phyloP scores from a whole-genome alignment of 352 stramenopile genomes.

The Blastocystis sp. region DNA sequence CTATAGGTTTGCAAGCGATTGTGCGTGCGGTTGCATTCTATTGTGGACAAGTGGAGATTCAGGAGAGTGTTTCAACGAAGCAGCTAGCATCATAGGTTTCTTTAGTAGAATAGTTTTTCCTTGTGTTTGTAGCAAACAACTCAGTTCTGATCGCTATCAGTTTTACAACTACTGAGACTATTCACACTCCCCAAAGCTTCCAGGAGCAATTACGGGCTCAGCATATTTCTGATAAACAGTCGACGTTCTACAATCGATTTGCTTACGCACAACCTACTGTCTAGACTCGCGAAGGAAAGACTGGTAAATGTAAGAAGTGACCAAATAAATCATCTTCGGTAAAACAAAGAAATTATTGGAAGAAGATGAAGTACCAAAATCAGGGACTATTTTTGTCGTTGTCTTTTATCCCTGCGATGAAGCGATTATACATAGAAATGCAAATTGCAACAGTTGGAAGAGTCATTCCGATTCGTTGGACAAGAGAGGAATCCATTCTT shows the following conservation, averaged over 20 bases:
- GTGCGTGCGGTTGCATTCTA: not conserved
- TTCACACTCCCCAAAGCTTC: slow-evolving; percentile 45
- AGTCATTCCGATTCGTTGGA: no score
- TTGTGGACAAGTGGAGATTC: not conserved
- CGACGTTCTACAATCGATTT: not conserved
- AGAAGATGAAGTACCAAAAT: not conserved
- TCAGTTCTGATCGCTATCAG: not conserved
- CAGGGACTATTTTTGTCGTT: not conserved
- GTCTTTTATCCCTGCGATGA: no score
- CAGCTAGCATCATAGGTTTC: not conserved
- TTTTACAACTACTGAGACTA: not conserved
- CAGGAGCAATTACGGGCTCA: slow-evolving; percentile 49
- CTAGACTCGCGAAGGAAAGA: slow-evolving; percentile 37
- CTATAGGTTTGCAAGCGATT: not conserved
- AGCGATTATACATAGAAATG: no score
- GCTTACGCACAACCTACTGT: not conserved
- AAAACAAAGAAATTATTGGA: not conserved
- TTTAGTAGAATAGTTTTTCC: not conserved
- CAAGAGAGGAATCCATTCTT: no score
- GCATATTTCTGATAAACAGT: slow-evolving; percentile 57
- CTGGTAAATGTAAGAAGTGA: slow-evolving; percentile 32
- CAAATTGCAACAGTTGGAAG: no score
- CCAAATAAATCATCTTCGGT: slow-evolving; percentile 32
- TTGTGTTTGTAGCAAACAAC: slow-evolving; percentile 8
- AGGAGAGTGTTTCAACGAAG: no score